phyloP scores from a whole-genome alignment of 257 asterid genomes.

The Solanum sitiens region DNA sequence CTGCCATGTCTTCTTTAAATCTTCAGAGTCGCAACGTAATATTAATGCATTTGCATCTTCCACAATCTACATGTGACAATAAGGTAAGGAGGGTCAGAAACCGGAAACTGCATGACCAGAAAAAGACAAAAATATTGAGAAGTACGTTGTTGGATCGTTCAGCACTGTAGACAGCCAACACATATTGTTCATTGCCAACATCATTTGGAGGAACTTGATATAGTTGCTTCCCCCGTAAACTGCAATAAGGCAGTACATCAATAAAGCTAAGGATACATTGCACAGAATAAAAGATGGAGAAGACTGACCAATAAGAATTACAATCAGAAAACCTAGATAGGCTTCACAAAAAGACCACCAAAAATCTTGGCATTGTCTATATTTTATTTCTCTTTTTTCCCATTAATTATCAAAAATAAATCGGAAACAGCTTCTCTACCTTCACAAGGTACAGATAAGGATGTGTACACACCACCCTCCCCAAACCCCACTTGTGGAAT shows the following conservation, averaged over 20 bases:
- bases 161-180: constrained; percentile 67
- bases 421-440: neutral
- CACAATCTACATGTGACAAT: constrained; percentile 36
- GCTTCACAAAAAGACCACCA: neutral
- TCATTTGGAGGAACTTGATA: constrained; percentile 69
- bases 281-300: neutral
- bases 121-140: neutral
- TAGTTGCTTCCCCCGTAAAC: constrained; percentile 84
- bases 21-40: constrained; percentile 69
- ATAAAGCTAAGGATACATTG: neutral
- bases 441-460: neutral
- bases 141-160: constrained; percentile 60
- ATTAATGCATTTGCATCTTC: constrained; percentile 78
- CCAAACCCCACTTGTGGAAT: neutral
- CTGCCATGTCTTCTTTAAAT: constrained; percentile 70
- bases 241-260: constrained; percentile 16
- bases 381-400: neutral
- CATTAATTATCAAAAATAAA: neutral
- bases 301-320: neutral
- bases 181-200: constrained; percentile 54
- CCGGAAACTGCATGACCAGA: constrained; percentile 1
- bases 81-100: constrained; percentile 5
- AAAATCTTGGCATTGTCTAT: neutral
- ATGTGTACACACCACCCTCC: neutral
- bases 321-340: neutral